Percentiles rank a stretch among this genome's conserved stretches.
phyloP scores from a whole-genome alignment of 2,329 filamentous ascomycete species.

The Ceratocystiopsis minuta region DNA sequence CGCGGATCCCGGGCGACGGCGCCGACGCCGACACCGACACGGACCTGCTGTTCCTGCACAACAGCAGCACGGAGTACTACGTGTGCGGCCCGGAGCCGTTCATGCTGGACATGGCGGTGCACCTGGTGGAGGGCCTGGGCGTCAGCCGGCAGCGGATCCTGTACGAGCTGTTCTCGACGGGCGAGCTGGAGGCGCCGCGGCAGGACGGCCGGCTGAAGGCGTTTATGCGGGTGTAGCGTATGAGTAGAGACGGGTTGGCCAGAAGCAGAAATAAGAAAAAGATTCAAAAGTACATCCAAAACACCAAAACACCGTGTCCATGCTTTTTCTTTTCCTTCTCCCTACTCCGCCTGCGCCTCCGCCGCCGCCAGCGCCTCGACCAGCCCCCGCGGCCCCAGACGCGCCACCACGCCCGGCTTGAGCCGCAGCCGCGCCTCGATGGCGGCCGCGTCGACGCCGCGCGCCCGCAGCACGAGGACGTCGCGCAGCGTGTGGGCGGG shows the following conservation, averaged over 20 bases:
- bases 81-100: slow-evolving; percentile 37
- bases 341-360: too few species aligned
- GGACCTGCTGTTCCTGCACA: slow-evolving; percentile 26
- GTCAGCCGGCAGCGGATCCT: slow-evolving; percentile 22
- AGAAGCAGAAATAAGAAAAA: too few species aligned
- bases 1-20: slow-evolving; percentile 15
- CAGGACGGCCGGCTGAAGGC: too few species aligned
- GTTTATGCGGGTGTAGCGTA: too few species aligned
- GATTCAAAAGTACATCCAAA: too few species aligned
- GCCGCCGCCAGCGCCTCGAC: slow-evolving; percentile 18
- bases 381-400: slow-evolving; percentile 23
- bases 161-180: slow-evolving; percentile 29
- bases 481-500: slow-evolving; percentile 29
- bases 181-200: slow-evolving; percentile 12
- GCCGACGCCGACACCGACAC: slow-evolving; percentile 12
- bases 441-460: slow-evolving; percentile 19
- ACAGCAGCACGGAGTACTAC: slow-evolving; percentile 31
- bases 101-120: slow-evolving; percentile 31
- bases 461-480: slow-evolving; percentile 24
- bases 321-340: too few species aligned
- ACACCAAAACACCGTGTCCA: too few species aligned
- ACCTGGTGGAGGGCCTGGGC: slow-evolving; percentile 20
- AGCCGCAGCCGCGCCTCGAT: slow-evolving; percentile 31
- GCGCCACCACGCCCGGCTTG: slow-evolving; percentile 25
- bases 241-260: too few species aligned